Conservation (phyloP, 345 rosid genomes). For the Excoecaria agallocha region DNA sequence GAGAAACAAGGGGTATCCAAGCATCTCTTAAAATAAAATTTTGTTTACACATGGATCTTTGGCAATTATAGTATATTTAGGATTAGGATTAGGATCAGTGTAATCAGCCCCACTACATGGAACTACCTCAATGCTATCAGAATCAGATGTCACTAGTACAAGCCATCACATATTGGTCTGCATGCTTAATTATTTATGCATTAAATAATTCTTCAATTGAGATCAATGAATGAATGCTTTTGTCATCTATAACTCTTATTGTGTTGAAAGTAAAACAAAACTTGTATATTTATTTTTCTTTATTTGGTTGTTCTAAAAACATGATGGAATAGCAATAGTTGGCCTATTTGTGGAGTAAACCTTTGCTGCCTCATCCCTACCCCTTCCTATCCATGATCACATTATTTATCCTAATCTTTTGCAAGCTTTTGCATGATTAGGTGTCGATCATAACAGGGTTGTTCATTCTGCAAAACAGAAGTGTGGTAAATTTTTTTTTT, state of each 20-base stretch:
- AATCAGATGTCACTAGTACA: neutral
- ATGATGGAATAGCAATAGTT: neutral
- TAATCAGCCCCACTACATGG: neutral
- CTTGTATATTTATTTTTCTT: neutral
- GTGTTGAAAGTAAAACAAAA: neutral
- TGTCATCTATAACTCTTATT: neutral
- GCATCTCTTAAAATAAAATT: no score
- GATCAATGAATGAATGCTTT: neutral
- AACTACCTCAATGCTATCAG: neutral
- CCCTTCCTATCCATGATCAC: neutral
- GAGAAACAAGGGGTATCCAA: no score
- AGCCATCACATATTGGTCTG: neutral
- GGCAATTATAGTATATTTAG: neutral
- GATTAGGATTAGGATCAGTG: neutral
- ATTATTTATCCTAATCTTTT: neutral
- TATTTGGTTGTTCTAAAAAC: neutral
- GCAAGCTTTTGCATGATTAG: slow-evolving; percentile 18
- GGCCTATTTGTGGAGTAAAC: neutral
- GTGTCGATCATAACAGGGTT: slow-evolving; percentile 48
- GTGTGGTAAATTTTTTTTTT: slow-evolving; percentile 42
- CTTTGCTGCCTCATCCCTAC: neutral
- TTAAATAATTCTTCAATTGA: neutral
- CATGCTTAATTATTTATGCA: neutral
- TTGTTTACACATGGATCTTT: neutral
- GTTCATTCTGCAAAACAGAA: slow-evolving; percentile 60